Conservation (phyloP, 2,329 filamentous ascomycete genomes). For the Dactylonectria macrodidyma region DNA sequence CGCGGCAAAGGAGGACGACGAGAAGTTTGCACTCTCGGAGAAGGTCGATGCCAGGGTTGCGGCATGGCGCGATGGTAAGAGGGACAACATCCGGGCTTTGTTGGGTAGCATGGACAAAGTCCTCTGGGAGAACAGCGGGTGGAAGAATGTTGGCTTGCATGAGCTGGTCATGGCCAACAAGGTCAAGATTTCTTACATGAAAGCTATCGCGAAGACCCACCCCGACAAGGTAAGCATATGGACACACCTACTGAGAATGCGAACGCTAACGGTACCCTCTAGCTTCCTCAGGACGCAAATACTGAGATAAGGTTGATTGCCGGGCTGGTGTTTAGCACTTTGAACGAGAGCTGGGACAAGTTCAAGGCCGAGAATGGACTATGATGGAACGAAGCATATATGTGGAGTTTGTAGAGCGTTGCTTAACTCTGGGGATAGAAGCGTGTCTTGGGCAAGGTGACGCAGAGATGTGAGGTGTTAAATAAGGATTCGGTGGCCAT, state of each 20-base stretch:
- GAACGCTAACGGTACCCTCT: constrained; percentile 31
- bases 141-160: constrained; percentile 97
- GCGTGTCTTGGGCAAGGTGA: constrained; percentile 33
- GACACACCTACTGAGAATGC: not conserved
- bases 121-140: constrained; percentile 91
- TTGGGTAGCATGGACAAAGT: constrained; percentile 90
- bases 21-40: constrained; percentile 91
- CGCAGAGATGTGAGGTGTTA: constrained; percentile 37
- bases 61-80: constrained; percentile 90
- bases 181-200: constrained; percentile 99
- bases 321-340: constrained; percentile 75
- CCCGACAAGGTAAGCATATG: constrained; percentile 88
- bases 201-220: constrained; percentile 98
- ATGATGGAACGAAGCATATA: constrained; percentile 52
- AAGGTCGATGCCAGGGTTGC: constrained; percentile 85
- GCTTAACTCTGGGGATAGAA: constrained; percentile 38
- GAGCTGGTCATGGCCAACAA: constrained; percentile 94
- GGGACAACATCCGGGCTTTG: constrained; percentile 91
- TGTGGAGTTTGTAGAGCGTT: constrained; percentile 47
- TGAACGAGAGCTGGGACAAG: constrained; percentile 82
- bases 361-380: constrained; percentile 79
- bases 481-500: constrained; percentile 42
- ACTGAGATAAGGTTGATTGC: constrained; percentile 78
- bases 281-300: constrained; percentile 75
- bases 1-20: constrained; percentile 89